Evolutionary conservation across 768 basidiomycete species (phyloP), one percentile per base, ranked within the genome.

Genomic region (Xanthoconium stramineum): DNA sequence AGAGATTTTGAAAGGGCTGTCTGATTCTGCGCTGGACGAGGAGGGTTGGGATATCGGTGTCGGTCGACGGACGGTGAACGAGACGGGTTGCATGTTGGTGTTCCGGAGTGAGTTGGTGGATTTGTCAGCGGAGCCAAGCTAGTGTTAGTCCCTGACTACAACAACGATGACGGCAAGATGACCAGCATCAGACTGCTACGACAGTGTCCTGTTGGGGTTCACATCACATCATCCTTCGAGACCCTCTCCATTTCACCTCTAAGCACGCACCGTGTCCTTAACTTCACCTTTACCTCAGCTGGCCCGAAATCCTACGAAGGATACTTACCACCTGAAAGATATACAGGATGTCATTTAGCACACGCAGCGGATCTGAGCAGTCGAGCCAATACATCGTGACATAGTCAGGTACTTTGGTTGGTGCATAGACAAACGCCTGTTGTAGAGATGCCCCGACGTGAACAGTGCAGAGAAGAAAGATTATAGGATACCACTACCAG

Each of bases 21-120:
- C 85, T 0, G 84, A 84, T 39, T 88, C 89, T 42, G 80, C 76
- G 12, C 83, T 85, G 33, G 85, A 80, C 0, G 88, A 88, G 0
- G 77, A 68, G 17, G 80, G 78, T 12, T 88, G 79, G 7, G 88
- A 86, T 0, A 78, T 67, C 1, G 89, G 87, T 0, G 84, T 84
- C 0, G 94, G 94, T 9, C 91, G 80, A 42, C 91, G 83, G 55
- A 96, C 79, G 2, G 88, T 94, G 72, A 96, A 95, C 1, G 93
- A 94, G 39, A 94, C 80, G 61, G 33, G 33, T 35, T 8, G 33
- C 33, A 35, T 35, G 33, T 35, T 6, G 65, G 15, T 19, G 60
- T 49, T 8, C 6, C 3, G 19, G 17, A n/a, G 5, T 14, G 28
- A 47, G 28, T 37, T 11, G 32, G 5, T 37, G 2, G 50, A 50